Evolutionary conservation across 345 rosid species (phyloP).

Genomic region (Arabidopsis suecica): DNA sequence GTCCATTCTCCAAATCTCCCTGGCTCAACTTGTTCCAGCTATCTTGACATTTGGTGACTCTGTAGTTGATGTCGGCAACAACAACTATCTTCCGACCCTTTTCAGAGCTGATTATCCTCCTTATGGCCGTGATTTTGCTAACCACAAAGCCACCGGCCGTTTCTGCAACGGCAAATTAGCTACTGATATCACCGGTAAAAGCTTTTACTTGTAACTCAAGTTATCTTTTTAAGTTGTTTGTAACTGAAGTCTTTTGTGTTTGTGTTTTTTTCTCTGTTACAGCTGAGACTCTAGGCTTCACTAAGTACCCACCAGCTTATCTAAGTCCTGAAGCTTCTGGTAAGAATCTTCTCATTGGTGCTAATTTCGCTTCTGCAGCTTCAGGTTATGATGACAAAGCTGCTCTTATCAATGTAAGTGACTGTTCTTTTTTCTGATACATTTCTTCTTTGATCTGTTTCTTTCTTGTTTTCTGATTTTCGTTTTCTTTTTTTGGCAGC

Average conservation of each 20-base stretch:
- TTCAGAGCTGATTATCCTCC: conserved; percentile 92
- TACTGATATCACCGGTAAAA: conserved; percentile 80
- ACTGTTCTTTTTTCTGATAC: neutral
- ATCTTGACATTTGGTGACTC: conserved; percentile 86
- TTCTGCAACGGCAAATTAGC: conserved; percentile 94
- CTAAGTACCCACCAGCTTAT: conserved; percentile 76
- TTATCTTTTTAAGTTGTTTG: neutral
- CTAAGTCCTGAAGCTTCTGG: conserved; percentile 92
- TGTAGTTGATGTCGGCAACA: conserved; percentile 92
- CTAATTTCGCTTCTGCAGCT: conserved; percentile 94
- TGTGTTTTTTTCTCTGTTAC: conserved; percentile 32
- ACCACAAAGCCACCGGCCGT: conserved; percentile 80
- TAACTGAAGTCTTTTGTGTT: conserved; percentile 7
- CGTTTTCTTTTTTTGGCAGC: conserved; percentile 49
- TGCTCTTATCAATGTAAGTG: conserved; percentile 60
- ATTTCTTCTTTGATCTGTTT: neutral
- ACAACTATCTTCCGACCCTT: conserved; percentile 77
- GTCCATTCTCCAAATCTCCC: conserved; percentile 14
- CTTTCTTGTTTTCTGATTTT: conserved; percentile 4
- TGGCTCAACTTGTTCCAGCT: conserved; percentile 64
- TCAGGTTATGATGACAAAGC: conserved; percentile 88
- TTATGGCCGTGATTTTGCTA: conserved; percentile 80
- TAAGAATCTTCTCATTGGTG: conserved; percentile 86
- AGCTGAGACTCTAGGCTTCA: conserved; percentile 91
- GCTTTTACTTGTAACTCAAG: conserved; percentile 32